Evolutionary conservation across 108 stramenopile species (phyloP), one percentile per base, ranked within the genome.

Genomic region (Pseudonitzschia multistriata): DNA sequence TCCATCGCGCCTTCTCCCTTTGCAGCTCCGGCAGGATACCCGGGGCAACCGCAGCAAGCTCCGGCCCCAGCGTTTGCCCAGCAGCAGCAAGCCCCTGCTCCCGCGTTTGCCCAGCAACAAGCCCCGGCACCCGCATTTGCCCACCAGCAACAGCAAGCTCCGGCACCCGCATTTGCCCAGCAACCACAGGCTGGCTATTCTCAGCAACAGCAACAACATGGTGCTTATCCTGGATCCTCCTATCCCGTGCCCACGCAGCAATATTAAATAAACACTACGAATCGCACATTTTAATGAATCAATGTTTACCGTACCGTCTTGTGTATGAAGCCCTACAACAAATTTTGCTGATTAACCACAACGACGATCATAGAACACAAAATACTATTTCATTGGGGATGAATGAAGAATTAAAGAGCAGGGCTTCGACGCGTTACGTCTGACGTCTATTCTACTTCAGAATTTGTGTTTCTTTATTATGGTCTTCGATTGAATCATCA

Each of bases 401-500:
- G n/a, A n/a, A n/a, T n/a, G n/a, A n/a, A n/a, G n/a, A 4, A 6
- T 10, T 13, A 13, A 45, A 45, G 7, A 4, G 17, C 15, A 45
- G 5, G 5, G 13, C 42, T 3, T 45, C 11, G 17, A 10, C 50
- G 19, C 22, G 2, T 52, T 8, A 2, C 22, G 4, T 25, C 24
- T 52, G 11, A 8, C 40, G n/a, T n/a, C n/a, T n/a, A n/a, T n/a
- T n/a, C n/a, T n/a, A n/a, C n/a, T 33, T 59, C 35, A 59, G 31
- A 59, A 35, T 75, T 70, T 83, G n/a, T 79, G 74, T 67, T 83
- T 73, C 69, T 93, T 93, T 4, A 93, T 83, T 11, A 81, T 64
- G 15, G 92, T 90, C 49, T 93, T 93, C 30, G 74, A 77, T 65
- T 93, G 92, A 6, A 93, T 84, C 92, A 93, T 93, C 85, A 93